Evolutionary conservation across 2,329 filamentous ascomycete genomes (phyloP), one percentile per base, ranked within the genome.

Genomic region (Pseudocercospora cruenta): DNA sequence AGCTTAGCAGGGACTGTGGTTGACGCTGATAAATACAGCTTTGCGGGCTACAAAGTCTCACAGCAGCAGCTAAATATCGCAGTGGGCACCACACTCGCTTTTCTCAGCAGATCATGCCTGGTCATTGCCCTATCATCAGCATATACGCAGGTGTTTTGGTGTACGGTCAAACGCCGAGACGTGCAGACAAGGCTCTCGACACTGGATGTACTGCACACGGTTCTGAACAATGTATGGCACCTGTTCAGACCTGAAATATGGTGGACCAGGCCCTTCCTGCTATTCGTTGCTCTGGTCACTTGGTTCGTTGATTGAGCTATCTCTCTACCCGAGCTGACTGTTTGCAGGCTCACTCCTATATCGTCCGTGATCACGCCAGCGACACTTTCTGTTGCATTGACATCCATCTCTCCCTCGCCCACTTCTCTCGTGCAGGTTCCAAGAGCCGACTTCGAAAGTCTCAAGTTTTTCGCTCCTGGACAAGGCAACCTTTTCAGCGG

Each of bases 81-180:
- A 8, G 28, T 60, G 16, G 66, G 66, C 53, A 67, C 66, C 1
- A 58, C 62, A n/a, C 59, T 67, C 14, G 58, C 66, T 22, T 67
- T 67, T 28, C 51, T 62, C 19, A 51, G 60, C 47, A 57, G 60
- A 49, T 58, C 53, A 22, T 62, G 43, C 8, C 58, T 67, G 22
- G 58, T 58, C 12, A 19, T 63, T 9, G 57, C 60, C 21, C 45
- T 64, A 3, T 47, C 57, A 9, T 28, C 54, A 5, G 62, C 62
- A 16, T 67, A 65, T 19, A 57, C 57, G 5, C 65, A 67, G 36
- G n/a, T 28, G 10, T 63, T 65, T 22, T 60, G 58, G 58, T 28
- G n/a, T 10, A 39, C 58, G 24, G 24, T 26, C 24, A 26, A 26
- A 26, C 24, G 24, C 5, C 24, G 24, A 26, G 24, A 5, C 5